Conservation (phyloP, 345 rosid genomes). For the Heritiera fomes region DNA sequence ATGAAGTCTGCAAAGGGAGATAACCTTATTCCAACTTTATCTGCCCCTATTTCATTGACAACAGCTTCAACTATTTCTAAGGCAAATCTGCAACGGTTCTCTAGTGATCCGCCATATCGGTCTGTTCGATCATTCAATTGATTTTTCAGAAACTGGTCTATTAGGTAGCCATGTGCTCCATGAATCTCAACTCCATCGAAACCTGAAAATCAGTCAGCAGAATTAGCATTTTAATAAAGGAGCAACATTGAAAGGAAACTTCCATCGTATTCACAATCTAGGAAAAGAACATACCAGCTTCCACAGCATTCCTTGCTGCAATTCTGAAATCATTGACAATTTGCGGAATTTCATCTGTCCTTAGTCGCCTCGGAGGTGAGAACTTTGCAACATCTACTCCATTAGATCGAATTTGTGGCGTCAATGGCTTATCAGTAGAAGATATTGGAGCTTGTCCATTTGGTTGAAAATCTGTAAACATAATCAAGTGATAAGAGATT, state of each 20-base stretch:
- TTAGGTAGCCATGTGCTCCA: conserved; percentile 66
- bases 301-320: conserved; percentile 76
- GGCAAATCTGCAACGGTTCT: conserved; percentile 64
- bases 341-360: conserved; percentile 60
- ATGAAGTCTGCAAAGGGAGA: conserved; percentile 57
- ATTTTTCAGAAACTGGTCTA: conserved; percentile 76
- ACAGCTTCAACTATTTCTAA: conserved; percentile 68
- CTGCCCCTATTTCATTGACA: conserved; percentile 65
- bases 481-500: neutral
- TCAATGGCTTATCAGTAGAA: conserved; percentile 48
- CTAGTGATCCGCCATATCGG: conserved; percentile 65
- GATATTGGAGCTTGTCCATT: conserved; percentile 67
- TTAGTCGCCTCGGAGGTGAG: conserved; percentile 53
- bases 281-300: conserved; percentile 53
- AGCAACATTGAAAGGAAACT: too few species aligned
- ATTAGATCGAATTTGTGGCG: conserved; percentile 40
- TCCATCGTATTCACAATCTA: neutral
- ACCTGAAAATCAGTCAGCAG: conserved; percentile 31
- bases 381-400: conserved; percentile 44
- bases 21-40: conserved; percentile 65
- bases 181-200: conserved; percentile 87
- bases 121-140: conserved; percentile 71
- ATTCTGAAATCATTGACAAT: conserved; percentile 59
- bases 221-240: neutral
- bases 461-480: conserved; percentile 51